Percentiles rank a stretch among this genome's conserved stretches.
Evolutionary conservation across 176 grass and related monocot species (phyloP).

Genomic region (Dendrocalamus sinicus): DNA sequence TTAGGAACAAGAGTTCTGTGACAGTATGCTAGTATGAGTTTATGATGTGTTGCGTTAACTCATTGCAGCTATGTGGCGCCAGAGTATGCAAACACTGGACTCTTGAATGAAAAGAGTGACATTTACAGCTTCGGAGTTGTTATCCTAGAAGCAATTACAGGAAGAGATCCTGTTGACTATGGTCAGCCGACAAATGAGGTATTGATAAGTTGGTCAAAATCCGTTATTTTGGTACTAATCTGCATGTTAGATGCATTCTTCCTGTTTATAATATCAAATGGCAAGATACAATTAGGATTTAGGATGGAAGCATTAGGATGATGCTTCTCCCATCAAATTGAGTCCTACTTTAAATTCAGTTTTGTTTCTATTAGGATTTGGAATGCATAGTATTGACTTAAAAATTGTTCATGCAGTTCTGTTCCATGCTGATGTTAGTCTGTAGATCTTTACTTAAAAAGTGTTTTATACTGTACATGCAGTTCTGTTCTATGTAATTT

Average conservation of each 20-base stretch:
- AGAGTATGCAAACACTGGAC: constrained; percentile 89
- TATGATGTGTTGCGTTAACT: constrained; percentile 33
- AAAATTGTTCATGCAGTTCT: constrained; percentile 4
- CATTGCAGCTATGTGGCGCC: constrained; percentile 77
- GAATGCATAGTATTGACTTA: constrained; percentile 37
- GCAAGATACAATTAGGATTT: constrained; percentile 10
- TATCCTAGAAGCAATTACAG: constrained; percentile 82
- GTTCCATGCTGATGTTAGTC: neutral
- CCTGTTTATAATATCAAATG: constrained; percentile 28
- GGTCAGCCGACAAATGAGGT: constrained; percentile 77
- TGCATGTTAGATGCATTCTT: constrained; percentile 22
- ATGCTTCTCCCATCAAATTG: constrained; percentile 19
- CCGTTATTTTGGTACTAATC: constrained; percentile 12
- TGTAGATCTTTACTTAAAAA: constrained; percentile 1
- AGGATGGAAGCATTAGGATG: constrained; percentile 18
- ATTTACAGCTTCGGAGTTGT: constrained; percentile 91
- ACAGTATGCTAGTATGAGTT: constrained; percentile 19
- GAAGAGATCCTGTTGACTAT: constrained; percentile 89
- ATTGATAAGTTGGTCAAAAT: constrained; percentile 35
- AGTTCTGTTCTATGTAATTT: neutral
- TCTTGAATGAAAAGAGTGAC: constrained; percentile 89
- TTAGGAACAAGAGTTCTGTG: constrained; percentile 3
- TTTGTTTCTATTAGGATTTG: constrained; percentile 14
- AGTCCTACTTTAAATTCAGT: constrained; percentile 31
- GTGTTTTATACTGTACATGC: constrained; percentile 3